Evolutionary conservation across 352 stramenopile genomes (phyloP).

Genomic region (Plasmopara muralis): DNA sequence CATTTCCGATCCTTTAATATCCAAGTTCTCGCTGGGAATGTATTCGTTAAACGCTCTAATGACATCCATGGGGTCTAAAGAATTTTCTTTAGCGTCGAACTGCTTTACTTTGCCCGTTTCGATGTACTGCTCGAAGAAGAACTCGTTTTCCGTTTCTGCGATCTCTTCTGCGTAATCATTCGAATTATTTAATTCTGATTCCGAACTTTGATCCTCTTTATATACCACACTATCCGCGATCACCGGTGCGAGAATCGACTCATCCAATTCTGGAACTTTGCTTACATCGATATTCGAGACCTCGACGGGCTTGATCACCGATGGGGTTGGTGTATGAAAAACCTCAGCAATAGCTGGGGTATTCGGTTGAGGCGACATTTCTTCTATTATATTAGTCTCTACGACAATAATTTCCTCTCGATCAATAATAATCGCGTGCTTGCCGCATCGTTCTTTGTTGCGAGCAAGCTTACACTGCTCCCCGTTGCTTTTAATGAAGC

Average conservation of each 20-base stretch:
- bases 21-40: too few species aligned
- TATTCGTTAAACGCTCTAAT: background rate
- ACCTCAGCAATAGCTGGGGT: background rate
- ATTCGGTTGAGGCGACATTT: background rate
- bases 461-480: too few species aligned
- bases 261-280: too few species aligned
- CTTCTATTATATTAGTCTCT: too few species aligned
- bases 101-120: background rate
- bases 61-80: background rate
- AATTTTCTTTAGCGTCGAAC: background rate
- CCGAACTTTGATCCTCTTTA: background rate
- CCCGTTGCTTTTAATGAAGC: too few species aligned
- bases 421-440: too few species aligned
- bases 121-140: background rate
- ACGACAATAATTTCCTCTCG: too few species aligned
- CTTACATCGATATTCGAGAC: background rate
- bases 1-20: too few species aligned
- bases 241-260: conserved; percentile 1
- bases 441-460: too few species aligned
- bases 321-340: background rate
- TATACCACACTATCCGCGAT: conserved; percentile 4
- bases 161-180: background rate
- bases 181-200: background rate
- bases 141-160: background rate
- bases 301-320: conserved; percentile 1